Base-by-base conservation (phyloP, 1,284 basidiomycete species). In the Grifola frondosa region DNA sequence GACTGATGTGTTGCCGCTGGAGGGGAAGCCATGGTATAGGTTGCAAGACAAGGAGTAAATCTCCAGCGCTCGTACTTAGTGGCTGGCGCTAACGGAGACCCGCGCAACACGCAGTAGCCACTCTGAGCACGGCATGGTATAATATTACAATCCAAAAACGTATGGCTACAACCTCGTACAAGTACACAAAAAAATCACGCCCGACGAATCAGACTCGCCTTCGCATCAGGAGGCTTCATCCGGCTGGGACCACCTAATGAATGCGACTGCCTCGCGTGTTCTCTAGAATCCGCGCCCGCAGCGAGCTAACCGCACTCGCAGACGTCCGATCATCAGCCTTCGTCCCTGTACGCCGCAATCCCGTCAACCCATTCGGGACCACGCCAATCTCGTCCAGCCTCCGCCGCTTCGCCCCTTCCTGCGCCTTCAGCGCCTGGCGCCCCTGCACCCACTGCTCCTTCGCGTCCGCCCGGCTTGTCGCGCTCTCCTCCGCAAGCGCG, bases 401-500 rank as follows among this genome's bases (percentile, higher is more conserved):
- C 37, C 73, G 73, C 44, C 72, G 69, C 57, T 80, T 81, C 29
- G 65, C 66, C 15, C 64, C 66, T 37, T 74, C 68, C 23, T 62
- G 65, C 17, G 62, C 60, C 28, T 64, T 65, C 9, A 71, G 52
- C 28, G 77, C 77, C 32, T 61, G 65, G 48, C 70, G 70, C 6
- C 67, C 80, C 53, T 61, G 73, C 39, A 65, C 64, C 81, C 84
- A 88, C 53, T 80, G 74, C 40, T 74, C 69, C 47, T 75, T 80
- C 11, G 86, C 89, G 45, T 75, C 75, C 29, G 72, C 66, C 40
- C 67, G 71, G 10, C 73, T 67, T 32, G 69, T 67, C 11, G 77
- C 77, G 45, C 83, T 80, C 24, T 86, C 82, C 29, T 73, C 75
- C 3, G 81, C 61, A 6, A 91, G 73, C 16, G 60, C 67, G 22